Evolutionary conservation across 805 yeast species (phyloP).

Genomic region (Barnettozyma californica): DNA sequence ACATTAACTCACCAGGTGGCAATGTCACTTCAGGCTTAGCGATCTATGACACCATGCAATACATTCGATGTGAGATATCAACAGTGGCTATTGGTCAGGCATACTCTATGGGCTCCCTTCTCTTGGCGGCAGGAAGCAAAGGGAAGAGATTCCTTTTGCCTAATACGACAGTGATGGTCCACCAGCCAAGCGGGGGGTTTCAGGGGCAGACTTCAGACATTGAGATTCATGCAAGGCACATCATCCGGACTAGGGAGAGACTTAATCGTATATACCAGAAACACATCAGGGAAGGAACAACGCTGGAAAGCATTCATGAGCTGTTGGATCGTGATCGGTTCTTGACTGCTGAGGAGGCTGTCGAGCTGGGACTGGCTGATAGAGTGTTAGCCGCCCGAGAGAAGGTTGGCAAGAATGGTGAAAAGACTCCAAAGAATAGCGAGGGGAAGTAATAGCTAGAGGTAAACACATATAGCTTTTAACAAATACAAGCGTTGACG

Average conservation of each 20-base stretch:
- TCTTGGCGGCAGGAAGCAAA: constrained; percentile 26
- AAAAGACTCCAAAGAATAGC: neutral
- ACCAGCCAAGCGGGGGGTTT: constrained; percentile 30
- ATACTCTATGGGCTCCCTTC: constrained; percentile 30
- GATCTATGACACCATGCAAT: constrained; percentile 32
- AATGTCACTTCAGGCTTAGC: constrained; percentile 30
- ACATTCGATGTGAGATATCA: constrained; percentile 27
- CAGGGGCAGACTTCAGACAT: constrained; percentile 30
- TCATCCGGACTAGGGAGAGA: constrained; percentile 26
- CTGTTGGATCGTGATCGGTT: constrained; percentile 24
- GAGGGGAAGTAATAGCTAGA: neutral
- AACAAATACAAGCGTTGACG: neutral
- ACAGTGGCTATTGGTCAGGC: constrained; percentile 33
- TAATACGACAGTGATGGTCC: constrained; percentile 30
- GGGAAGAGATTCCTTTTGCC: constrained; percentile 28
- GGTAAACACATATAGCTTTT: too few species aligned
- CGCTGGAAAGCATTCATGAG: constrained; percentile 15
- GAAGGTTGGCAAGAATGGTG: neutral
- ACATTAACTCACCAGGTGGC: constrained; percentile 32
- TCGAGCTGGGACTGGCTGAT: constrained; percentile 29
- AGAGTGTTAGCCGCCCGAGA: constrained; percentile 22
- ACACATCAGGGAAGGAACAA: constrained; percentile 21
- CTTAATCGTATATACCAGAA: constrained; percentile 24
- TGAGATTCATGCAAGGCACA: constrained; percentile 31
- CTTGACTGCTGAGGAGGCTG: constrained; percentile 26